These are phyloP conservation scores for Aegilops longissima DNA, from an alignment of 176 grass and related monocot species.

Conservation along the genomic window DNA sequence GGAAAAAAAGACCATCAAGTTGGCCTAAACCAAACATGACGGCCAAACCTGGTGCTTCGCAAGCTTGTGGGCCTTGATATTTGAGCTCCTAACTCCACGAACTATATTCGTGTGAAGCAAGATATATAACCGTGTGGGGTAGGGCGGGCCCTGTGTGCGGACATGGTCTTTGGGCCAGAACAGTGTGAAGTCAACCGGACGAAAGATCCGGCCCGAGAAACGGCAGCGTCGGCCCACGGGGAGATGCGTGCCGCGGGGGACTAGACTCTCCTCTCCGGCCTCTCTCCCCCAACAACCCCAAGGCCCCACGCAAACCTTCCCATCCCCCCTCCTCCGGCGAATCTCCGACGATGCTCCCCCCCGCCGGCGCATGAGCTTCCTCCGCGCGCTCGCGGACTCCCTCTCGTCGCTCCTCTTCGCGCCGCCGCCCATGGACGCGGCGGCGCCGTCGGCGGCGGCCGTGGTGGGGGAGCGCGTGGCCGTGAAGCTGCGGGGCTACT, in stretches of 20 bases:
- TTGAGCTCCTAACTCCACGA: too few relatives aligned
- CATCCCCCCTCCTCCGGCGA: not conserved
- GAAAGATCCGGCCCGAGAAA: too few relatives aligned
- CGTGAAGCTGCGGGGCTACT: slow-evolving; percentile 91
- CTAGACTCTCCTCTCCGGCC: slow-evolving; percentile 18
- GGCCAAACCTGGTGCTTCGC: too few relatives aligned
- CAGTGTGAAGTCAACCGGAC: too few relatives aligned
- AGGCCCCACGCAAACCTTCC: slow-evolving; percentile 18
- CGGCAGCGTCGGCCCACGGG: too few relatives aligned
- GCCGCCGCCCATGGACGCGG: slow-evolving; percentile 32
- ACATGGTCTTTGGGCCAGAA: too few relatives aligned
- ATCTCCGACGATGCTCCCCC: not conserved
- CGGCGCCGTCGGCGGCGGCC: slow-evolving; percentile 20
- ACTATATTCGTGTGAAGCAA: too few relatives aligned
- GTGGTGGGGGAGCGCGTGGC: slow-evolving; percentile 82
- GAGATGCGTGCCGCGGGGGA: not conserved
- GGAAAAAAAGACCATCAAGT: too few relatives aligned
- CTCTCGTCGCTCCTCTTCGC: slow-evolving; percentile 36
- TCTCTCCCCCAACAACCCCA: slow-evolving; percentile 3
- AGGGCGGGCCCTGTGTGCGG: too few relatives aligned
- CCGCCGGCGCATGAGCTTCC: slow-evolving; percentile 55
- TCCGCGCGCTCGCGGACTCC: slow-evolving; percentile 51
- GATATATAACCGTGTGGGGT: too few relatives aligned
- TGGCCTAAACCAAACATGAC: too few relatives aligned
- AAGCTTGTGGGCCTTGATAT: too few relatives aligned